Conservation (phyloP, 2,329 filamentous ascomycete genomes). For the Alternaria metachromatica region DNA sequence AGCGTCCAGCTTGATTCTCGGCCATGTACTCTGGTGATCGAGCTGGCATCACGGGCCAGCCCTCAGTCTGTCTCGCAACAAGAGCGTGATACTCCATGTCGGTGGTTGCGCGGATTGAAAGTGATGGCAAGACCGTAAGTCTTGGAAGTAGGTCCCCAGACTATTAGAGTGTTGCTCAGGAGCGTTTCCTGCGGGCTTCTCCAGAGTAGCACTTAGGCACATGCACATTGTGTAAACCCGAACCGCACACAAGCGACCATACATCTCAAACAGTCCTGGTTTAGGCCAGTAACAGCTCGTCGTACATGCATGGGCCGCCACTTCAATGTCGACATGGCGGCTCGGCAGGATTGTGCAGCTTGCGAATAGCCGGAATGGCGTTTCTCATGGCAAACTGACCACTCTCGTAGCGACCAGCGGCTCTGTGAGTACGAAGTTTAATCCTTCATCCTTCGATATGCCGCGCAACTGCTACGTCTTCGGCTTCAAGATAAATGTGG, state of each 20-base stretch:
- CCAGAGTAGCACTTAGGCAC: constrained; percentile 3
- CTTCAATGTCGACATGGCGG: constrained; percentile 16
- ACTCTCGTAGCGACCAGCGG: neutral
- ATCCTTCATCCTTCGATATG: neutral
- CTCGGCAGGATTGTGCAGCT: constrained; percentile 4
- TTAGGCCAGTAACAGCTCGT: constrained; percentile 3
- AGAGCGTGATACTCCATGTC: constrained; percentile 12
- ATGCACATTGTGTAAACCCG: constrained; percentile 4
- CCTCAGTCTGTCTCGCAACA: constrained; percentile 13
- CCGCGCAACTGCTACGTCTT: neutral
- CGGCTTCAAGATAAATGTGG: neutral
- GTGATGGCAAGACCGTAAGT: neutral
- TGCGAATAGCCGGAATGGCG: constrained; percentile 9
- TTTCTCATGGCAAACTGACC: constrained; percentile 7
- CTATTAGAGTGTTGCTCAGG: constrained; percentile 2
- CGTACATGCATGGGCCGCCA: constrained; percentile 12
- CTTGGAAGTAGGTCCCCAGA: neutral
- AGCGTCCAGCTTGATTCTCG: constrained; percentile 45
- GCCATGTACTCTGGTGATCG: constrained; percentile 39
- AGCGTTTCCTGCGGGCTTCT: neutral
- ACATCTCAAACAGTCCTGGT: constrained; percentile 3
- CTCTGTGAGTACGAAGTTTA: neutral
- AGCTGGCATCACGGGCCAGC: constrained; percentile 10
- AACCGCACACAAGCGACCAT: neutral
- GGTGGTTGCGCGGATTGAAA: neutral